Evolutionary conservation across 768 basidiomycete genomes (phyloP), one percentile per base, ranked within the genome.

Genomic region (Lactifluus subvellereus): DNA sequence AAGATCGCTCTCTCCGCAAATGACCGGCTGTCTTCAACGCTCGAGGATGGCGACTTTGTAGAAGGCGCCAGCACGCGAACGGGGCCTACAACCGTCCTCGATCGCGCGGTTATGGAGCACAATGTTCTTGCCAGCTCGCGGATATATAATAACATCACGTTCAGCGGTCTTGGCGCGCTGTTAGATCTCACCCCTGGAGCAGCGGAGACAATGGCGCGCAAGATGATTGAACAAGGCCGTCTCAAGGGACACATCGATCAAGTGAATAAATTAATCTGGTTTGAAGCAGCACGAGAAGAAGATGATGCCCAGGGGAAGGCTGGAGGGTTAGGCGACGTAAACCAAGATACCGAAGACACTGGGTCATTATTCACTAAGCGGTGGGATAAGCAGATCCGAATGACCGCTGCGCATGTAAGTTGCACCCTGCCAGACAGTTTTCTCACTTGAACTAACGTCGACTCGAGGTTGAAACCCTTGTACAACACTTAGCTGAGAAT

Each of bases 101-200:
- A 98, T 73, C 85, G 95, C 51, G 97, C 97, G 6, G 94, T 99
- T 51, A 92, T 98, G 88, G 97, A 99, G 73, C 97, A 99, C 76
- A 99, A 99, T 74, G 80, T 99, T 10, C 84, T 98, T 65, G 94
- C 95, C 4, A 94, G 94, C 73, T 96, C 94, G 3, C 92, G 94
- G 70, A 94, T 98, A 56, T 99, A 98, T 73, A 94, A 92, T 73
- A 98, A 98, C 70, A 97, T 99, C 77, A 91, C 93, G 32, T 98
- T 98, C 76, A 78, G 83, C 32, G 97, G 96, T n/a, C 76, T 98
- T 10, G 97, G 97, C 22, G 85, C 89, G 1, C 77, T 98, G 16
- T 80, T 99, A 52, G 91, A 94, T 71, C 77, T 98, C 66, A 89
- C 91, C 4, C 89, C 96, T 14, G 88, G 89, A 32, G 94, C 93